Conservation (phyloP, 768 basidiomycete genomes). For the Termitomyces heimii region DNA sequence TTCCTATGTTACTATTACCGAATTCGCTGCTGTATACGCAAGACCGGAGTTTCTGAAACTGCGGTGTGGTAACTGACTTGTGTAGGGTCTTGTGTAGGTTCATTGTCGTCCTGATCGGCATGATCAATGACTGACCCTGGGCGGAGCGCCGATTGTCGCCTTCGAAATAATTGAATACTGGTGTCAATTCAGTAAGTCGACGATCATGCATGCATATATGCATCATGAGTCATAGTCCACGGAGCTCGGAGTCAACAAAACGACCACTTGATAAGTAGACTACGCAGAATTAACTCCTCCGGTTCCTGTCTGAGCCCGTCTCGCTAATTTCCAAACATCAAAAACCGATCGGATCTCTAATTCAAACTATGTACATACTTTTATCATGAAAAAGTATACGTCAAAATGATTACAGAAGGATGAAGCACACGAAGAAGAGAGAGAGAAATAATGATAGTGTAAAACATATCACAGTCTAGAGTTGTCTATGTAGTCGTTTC, state of each 20-base stretch:
- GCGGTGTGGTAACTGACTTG: background rate
- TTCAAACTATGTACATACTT: background rate
- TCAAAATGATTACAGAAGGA: background rate
- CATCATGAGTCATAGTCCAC: background rate
- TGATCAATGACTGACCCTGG: background rate
- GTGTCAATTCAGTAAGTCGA: background rate
- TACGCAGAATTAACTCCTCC: background rate
- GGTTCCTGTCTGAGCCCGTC: no score
- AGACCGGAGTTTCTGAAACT: background rate
- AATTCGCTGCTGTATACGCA: background rate
- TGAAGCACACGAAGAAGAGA: background rate
- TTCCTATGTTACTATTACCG: background rate
- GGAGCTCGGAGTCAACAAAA: background rate
- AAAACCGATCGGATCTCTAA: background rate
- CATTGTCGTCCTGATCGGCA: background rate
- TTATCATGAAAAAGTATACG: no score
- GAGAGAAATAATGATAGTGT: background rate
- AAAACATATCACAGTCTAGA: slow-evolving; percentile 2
- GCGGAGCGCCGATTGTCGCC: background rate
- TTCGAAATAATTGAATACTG: background rate
- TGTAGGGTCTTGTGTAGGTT: background rate
- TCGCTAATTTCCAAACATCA: background rate
- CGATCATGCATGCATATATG: no score
- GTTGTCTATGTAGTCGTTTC: background rate
- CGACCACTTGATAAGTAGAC: background rate